Base-by-base conservation (phyloP, 2,329 filamentous ascomycete genomes). In the Colletotrichum cuscutae region DNA sequence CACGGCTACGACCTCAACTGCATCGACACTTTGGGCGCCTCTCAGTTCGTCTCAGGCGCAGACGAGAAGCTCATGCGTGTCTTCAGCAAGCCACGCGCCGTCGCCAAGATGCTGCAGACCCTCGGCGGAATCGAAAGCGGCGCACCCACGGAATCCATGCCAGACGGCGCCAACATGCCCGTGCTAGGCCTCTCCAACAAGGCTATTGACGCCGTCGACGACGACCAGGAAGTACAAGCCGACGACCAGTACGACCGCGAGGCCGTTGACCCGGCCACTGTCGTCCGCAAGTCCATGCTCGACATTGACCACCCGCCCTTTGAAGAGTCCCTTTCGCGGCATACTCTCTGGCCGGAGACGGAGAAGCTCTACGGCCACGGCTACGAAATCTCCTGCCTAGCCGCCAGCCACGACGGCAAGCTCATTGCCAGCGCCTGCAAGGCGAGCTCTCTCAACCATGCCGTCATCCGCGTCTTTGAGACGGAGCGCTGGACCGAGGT, bases 1-100 rank as follows among this genome's bases (percentile, higher is more conserved):
- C 97, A 99, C 81, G 97, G 97, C 49, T 99, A 99, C 81, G 96
- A 99, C 81, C 88, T 99, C 67, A 99, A 98, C 85, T 98, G 97
- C 81, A 92, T 98, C 75, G 93, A 95, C 78, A 89, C 91, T 0
- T 86, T 98, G 5, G 91, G 90, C 8, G 82, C 89, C 8, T 88
- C 90, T 8, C 93, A 92, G 76, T 99, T 99, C 80, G 93, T 98
- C 26, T 97, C 95, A 2, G 97, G 97, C 7, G 97, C 97, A 3
- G 97, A 99, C 76, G 97, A 99, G 85, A 99, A 99, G 83, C 90
- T 99, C n/a, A 90, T 99, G 81, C 93, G 97, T 28, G 96, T 99
- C 2, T 99, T 99, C 82, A 92, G 93, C 78, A 92, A 98, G 82
- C 97, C 97, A 6, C 93, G 91, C 79, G 93, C 93, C 5, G 94